Evolutionary conservation across 1,284 basidiomycete genomes (phyloP).

Genomic region (Pholiota adiposa): DNA sequence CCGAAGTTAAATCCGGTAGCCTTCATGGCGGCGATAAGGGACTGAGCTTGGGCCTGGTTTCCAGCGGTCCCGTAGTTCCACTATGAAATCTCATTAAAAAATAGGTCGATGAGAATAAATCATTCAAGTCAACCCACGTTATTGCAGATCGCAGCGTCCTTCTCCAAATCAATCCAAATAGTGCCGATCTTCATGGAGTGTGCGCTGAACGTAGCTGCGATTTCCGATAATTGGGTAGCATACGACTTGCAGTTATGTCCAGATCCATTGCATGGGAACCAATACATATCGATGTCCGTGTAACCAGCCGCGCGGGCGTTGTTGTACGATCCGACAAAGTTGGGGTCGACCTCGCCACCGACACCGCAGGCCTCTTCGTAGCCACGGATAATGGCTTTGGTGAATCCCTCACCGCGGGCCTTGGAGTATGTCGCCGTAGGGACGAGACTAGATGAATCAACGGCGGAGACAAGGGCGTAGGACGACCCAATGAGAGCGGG

Average conservation of each 20-base stretch:
- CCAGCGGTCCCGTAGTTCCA: conserved; percentile 29
- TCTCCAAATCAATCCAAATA: conserved; percentile 30
- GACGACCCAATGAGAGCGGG: conserved; percentile 16
- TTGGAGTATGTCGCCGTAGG: conserved; percentile 24
- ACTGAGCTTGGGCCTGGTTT: conserved; percentile 25
- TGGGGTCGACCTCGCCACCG: conserved; percentile 30
- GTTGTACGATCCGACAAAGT: conserved; percentile 29
- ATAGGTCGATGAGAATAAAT: not conserved
- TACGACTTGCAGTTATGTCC: conserved; percentile 28
- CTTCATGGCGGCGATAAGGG: conserved; percentile 26
- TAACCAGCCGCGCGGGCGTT: conserved; percentile 27
- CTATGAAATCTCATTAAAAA: conserved; percentile 6
- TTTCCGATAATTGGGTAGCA: conserved; percentile 25
- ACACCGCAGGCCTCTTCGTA: conserved; percentile 27
- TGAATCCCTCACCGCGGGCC: conserved; percentile 27
- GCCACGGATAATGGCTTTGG: conserved; percentile 29
- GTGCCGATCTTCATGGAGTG: conserved; percentile 27
- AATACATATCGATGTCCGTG: conserved; percentile 30
- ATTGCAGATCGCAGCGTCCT: conserved; percentile 27
- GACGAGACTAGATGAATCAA: conserved; percentile 28
- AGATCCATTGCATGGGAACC: conserved; percentile 30
- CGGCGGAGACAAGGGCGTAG: conserved; percentile 23
- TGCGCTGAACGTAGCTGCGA: conserved; percentile 24
- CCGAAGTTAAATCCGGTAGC: conserved; percentile 28
- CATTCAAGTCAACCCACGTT: conserved; percentile 16